These are phyloP conservation scores for Nectriaceae sp. DNA, from an alignment of 2,329 filamentous ascomycete genomes.

Conservation along the genomic window DNA sequence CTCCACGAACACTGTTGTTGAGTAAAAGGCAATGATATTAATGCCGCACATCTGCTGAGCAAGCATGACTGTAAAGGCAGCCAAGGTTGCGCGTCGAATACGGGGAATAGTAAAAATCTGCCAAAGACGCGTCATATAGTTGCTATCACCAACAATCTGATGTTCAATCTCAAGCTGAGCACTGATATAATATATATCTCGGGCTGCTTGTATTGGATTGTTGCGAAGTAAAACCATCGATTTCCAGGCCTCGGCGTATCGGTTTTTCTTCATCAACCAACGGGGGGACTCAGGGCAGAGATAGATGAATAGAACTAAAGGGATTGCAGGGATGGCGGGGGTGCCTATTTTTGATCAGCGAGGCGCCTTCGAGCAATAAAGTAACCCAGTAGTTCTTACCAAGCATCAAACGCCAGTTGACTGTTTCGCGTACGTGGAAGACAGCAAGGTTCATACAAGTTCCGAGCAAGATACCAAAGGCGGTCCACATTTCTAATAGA, in stretches of 20 bases:
- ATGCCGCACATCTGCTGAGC: slow-evolving; percentile 59
- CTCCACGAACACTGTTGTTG: slow-evolving; percentile 60
- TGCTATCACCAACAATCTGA: slow-evolving; percentile 27
- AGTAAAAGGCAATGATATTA: slow-evolving; percentile 77
- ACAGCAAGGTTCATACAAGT: slow-evolving; percentile 55
- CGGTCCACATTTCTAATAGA: not conserved
- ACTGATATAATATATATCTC: slow-evolving; percentile 54
- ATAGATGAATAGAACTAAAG: slow-evolving; percentile 58
- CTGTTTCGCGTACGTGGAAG: slow-evolving; percentile 49
- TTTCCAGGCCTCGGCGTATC: slow-evolving; percentile 57
- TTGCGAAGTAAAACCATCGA: slow-evolving; percentile 52
- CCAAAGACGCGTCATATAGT: slow-evolving; percentile 36
- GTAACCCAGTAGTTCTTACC: too few species aligned
- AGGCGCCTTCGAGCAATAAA: too few species aligned
- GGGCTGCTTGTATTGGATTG: slow-evolving; percentile 54
- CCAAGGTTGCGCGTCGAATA: slow-evolving; percentile 70
- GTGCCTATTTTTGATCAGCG: too few species aligned
- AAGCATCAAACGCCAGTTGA: slow-evolving; percentile 64
- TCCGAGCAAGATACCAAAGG: slow-evolving; percentile 43
- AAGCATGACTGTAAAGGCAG: slow-evolving; percentile 78
- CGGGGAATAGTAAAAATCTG: slow-evolving; percentile 68
- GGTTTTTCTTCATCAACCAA: slow-evolving; percentile 65
- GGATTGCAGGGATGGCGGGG: slow-evolving; percentile 54
- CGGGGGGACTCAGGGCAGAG: slow-evolving; percentile 64
- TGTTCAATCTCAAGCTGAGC: slow-evolving; percentile 41